Evolutionary conservation across 2,329 filamentous ascomycete species (phyloP), one percentile per base, ranked within the genome.

Genomic region (Sphaceloma murrayae): DNA sequence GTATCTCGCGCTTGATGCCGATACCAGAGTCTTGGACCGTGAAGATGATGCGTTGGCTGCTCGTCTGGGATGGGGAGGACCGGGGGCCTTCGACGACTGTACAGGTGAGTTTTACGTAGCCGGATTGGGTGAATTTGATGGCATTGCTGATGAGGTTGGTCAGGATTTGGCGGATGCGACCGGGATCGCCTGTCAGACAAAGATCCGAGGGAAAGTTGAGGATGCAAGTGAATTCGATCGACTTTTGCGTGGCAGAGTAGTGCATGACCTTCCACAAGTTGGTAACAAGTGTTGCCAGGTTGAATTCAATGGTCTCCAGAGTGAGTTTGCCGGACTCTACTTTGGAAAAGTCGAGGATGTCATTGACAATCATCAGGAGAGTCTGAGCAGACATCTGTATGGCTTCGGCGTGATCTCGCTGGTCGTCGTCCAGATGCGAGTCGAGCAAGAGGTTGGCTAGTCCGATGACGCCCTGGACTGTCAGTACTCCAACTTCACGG

Each of bases 121-220:
- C 44, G n/a, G 34, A 22, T 17, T 43, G 43, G 18, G 49, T 51
- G 18, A 51, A 51, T 22, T 51, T 51, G 49, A 51, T 51, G n/a
- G 49, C 46, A n/a, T 51, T 51, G 2, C 38, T 45, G 39, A 51
- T 43, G 11, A 51, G 47, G 18, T 51, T 51, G 45, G 48, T 46
- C 4, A 51, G 33, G 3, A 51, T 43, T 21, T 51, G 49, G n/a
- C 46, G 44, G 31, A 51, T 44, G 16, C 50, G 21, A 3, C 46
- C 45, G 5, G 47, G 46, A 45, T 52, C 50, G 24, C 46, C 46
- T 13, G 49, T 21, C 8, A 52, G 46, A 18, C 42, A 46, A 10
- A 49, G 26, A 16, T 44, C 38, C 6, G 21, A 19, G 5, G 45
- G 31, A 6, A 49, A 18, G 19, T 39, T 34, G 27, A 39, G 27